phyloP scores from a whole-genome alignment of 208 protist genomes.

The Wallacemonas sp. region DNA sequence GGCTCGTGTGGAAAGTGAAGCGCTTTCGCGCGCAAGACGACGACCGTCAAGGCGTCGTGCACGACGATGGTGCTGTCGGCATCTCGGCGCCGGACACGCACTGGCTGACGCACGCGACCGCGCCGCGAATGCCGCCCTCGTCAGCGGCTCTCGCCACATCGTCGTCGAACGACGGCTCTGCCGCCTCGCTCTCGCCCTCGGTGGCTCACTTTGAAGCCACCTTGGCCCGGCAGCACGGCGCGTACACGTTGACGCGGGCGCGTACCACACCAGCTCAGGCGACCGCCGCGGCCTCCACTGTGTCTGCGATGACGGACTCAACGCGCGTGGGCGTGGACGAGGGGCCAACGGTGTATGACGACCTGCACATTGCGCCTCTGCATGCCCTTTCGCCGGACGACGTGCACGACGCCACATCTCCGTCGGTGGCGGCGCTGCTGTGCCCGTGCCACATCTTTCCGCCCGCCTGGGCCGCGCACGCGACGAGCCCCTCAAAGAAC shows the following conservation, averaged over 20 bases:
- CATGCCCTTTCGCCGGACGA: neutral
- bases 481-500: too few species aligned
- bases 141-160: neutral
- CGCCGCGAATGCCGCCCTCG: neutral
- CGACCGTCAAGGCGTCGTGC: neutral
- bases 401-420: neutral
- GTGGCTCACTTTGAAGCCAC: neutral
- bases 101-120: neutral
- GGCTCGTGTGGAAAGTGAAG: conserved; percentile 5
- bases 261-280: neutral
- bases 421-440: neutral
- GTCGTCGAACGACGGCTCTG: neutral
- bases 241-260: neutral
- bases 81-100: too few species aligned
- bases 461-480: too few species aligned
- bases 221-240: neutral
- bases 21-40: neutral
- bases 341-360: too few species aligned
- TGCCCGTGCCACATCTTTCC: neutral
- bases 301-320: too few species aligned
- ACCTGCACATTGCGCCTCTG: neutral
- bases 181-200: too few species aligned
- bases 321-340: too few species aligned
- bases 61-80: too few species aligned
- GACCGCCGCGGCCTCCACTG: too few species aligned